Evolutionary conservation across 2,329 filamentous ascomycete genomes (phyloP).

Genomic region (Penicillium sp.): DNA sequence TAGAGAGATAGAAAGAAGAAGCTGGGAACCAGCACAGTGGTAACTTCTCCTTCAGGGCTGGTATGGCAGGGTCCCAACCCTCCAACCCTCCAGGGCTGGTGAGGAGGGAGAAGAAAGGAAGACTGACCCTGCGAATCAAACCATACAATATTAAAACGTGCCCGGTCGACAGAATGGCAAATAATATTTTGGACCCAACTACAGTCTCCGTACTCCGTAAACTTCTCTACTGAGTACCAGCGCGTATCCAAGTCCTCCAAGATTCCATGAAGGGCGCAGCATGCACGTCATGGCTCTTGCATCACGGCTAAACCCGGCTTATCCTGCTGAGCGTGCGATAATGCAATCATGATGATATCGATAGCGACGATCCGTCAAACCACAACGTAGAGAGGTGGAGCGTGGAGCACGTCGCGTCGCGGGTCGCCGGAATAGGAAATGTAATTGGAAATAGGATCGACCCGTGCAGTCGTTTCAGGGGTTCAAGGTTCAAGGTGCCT

Average conservation of each 20-base stretch:
- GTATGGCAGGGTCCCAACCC: slow-evolving; percentile 6
- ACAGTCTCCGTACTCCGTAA: neutral
- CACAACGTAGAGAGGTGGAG: neutral
- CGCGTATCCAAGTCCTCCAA: neutral
- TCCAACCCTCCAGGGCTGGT: slow-evolving; percentile 11
- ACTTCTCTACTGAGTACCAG: neutral
- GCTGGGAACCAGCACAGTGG: neutral
- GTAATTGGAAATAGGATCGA: slow-evolving; percentile 9
- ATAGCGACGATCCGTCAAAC: neutral
- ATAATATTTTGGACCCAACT: neutral
- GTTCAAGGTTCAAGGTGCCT: slow-evolving; percentile 5
- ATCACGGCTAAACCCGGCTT: neutral
- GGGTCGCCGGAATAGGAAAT: slow-evolving; percentile 10
- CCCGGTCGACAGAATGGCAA: slow-evolving; percentile 2
- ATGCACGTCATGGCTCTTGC: slow-evolving; percentile 11
- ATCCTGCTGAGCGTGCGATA: neutral
- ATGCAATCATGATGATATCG: slow-evolving; percentile 13
- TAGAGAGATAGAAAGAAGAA: neutral
- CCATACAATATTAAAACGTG: slow-evolving; percentile 16
- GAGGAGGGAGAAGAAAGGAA: slow-evolving; percentile 6
- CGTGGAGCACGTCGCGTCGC: slow-evolving; percentile 1
- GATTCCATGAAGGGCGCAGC: slow-evolving; percentile 1
- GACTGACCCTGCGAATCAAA: slow-evolving; percentile 1
- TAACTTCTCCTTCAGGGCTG: slow-evolving; percentile 8
- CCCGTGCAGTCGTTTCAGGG: slow-evolving; percentile 15